Conservation (phyloP, 352 stramenopile species). For the Phytopythium cucurbitacearum region DNA sequence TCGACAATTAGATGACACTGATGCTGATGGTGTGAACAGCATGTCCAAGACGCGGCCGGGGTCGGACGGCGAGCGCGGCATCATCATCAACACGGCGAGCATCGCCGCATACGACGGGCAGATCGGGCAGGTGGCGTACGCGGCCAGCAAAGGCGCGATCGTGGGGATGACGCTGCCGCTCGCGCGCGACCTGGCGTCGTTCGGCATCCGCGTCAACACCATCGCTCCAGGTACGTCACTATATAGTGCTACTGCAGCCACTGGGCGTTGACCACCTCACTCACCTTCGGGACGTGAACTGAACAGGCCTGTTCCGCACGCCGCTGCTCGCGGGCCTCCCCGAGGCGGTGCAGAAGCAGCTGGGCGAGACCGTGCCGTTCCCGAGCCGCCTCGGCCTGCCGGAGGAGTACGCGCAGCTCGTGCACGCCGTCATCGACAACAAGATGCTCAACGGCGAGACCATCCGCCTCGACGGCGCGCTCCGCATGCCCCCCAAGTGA, state of each 20-base stretch:
- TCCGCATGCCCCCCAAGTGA: slow-evolving; percentile 94
- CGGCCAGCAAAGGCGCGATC: slow-evolving; percentile 95
- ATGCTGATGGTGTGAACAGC: no score
- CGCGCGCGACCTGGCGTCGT: slow-evolving; percentile 91
- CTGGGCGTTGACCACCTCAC: not conserved
- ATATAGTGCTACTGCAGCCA: no score
- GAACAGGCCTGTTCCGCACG: slow-evolving; percentile 93
- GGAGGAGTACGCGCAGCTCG: slow-evolving; percentile 94
- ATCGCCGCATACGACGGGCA: slow-evolving; percentile 98
- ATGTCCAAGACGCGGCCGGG: slow-evolving; percentile 79
- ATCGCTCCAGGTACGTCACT: slow-evolving; percentile 86
- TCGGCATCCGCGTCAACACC: slow-evolving; percentile 95
- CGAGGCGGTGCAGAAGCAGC: slow-evolving; percentile 91
- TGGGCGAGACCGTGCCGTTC: slow-evolving; percentile 94
- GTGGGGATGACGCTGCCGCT: slow-evolving; percentile 97
- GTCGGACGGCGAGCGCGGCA: slow-evolving; percentile 86
- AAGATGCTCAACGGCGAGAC: slow-evolving; percentile 98
- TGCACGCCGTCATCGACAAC: slow-evolving; percentile 96
- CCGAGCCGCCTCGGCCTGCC: slow-evolving; percentile 93
- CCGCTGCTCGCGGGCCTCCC: slow-evolving; percentile 94
- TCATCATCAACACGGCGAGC: slow-evolving; percentile 98
- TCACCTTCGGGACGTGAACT: not conserved
- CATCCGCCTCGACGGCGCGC: slow-evolving; percentile 96
- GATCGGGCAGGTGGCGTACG: slow-evolving; percentile 96
- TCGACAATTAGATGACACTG: no score